These are phyloP conservation scores for Solanum lycopersicoides DNA, from an alignment of 257 asterid species.

Conservation along the genomic window DNA sequence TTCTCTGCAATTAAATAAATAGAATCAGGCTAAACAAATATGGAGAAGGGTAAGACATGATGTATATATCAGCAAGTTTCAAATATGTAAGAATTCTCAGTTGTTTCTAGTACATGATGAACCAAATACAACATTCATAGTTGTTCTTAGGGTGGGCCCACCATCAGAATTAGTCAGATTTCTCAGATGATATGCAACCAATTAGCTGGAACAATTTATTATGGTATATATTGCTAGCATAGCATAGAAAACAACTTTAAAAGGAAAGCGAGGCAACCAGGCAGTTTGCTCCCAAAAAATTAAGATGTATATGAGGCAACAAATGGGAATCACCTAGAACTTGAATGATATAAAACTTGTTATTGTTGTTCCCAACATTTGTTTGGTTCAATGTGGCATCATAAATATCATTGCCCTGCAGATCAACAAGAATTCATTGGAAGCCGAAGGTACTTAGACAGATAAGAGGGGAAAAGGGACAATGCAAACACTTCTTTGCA, in stretches of 20 bases:
- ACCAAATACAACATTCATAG: neutral
- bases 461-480: neutral
- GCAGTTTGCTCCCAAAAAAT: neutral
- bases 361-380: conserved; percentile 77
- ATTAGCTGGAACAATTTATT: neutral
- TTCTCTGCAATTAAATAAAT: conserved; percentile 46
- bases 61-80: neutral
- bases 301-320: neutral
- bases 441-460: neutral
- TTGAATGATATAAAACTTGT: conserved; percentile 62
- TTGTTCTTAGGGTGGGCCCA: neutral
- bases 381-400: conserved; percentile 96
- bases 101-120: neutral
- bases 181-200: neutral
- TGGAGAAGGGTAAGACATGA: neutral
- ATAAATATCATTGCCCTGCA: conserved; percentile 67
- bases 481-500: neutral
- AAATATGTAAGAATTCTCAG: neutral
- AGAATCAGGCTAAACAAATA: neutral
- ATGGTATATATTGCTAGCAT: neutral
- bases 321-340: conserved; percentile 34
- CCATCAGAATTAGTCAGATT: neutral
- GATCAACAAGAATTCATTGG: neutral
- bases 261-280: neutral
- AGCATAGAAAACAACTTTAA: neutral